Conservation (phyloP, 768 basidiomycete species). For the Tephrocybe sp. region DNA sequence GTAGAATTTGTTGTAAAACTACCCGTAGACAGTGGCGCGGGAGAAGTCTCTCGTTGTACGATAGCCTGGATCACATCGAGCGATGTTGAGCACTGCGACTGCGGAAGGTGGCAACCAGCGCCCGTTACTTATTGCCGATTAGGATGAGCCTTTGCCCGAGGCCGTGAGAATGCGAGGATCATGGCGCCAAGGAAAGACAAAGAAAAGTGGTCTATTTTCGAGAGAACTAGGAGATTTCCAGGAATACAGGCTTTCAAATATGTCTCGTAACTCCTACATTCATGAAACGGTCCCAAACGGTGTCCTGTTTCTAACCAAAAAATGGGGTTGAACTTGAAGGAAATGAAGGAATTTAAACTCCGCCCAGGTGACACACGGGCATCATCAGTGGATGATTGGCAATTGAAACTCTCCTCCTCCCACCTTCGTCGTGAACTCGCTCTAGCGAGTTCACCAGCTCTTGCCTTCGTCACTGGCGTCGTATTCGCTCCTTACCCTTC, state of each 20-base stretch:
- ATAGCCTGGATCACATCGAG: too few species aligned
- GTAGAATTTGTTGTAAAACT: too few species aligned
- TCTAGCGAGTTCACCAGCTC: conserved; percentile 13
- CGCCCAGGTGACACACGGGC: conserved; percentile 9
- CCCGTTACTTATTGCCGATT: not conserved
- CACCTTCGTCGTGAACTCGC: conserved; percentile 14
- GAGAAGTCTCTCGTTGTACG: too few species aligned
- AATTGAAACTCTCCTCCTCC: conserved; percentile 7
- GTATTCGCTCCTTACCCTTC: conserved; percentile 39
- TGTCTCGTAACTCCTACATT: not conserved
- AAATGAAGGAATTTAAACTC: not conserved
- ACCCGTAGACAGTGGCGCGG: too few species aligned
- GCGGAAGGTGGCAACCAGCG: not conserved
- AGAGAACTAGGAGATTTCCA: not conserved
- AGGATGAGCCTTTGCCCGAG: not conserved
- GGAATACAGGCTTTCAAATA: not conserved
- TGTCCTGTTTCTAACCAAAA: too few species aligned
- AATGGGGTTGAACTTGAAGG: not conserved
- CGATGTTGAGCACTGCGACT: not conserved
- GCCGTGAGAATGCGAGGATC: not conserved
- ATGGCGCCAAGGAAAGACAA: not conserved
- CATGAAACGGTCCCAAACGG: too few species aligned
- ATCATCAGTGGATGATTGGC: conserved; percentile 6
- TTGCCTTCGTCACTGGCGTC: conserved; percentile 35
- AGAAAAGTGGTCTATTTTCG: not conserved